Percentiles rank a stretch among this genome's conserved stretches.
Evolutionary conservation across 2,329 filamentous ascomycete species (phyloP).

Genomic region (Stagonosporopsis rhizophila): DNA sequence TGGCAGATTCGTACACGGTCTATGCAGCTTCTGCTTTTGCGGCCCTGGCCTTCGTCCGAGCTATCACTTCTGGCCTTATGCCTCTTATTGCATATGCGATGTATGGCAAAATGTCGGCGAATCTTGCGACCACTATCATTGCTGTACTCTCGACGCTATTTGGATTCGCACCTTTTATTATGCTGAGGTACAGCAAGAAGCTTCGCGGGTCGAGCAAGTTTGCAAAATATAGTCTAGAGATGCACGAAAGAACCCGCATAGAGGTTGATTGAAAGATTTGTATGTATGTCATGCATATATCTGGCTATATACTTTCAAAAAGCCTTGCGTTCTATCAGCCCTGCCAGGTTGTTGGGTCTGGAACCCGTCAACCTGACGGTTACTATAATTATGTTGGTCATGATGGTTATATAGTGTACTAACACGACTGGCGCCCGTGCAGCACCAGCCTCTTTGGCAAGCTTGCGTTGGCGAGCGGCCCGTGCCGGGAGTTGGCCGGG

Average conservation of each 20-base stretch:
- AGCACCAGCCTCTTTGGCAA: too few relatives aligned
- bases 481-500: too few relatives aligned
- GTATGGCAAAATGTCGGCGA: background rate
- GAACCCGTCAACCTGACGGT: too few relatives aligned
- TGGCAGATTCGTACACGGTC: conserved; percentile 3
- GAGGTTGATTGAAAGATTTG: background rate
- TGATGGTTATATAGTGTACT: too few relatives aligned
- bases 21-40: conserved; percentile 1
- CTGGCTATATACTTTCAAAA: background rate
- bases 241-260: background rate
- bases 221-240: background rate
- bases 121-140: background rate
- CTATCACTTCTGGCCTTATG: conserved; percentile 1
- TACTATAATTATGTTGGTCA: too few relatives aligned
- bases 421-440: too few relatives aligned
- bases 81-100: conserved; percentile 3
- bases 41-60: background rate
- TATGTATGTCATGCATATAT: background rate
- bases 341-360: too few relatives aligned
- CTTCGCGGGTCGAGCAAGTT: background rate
- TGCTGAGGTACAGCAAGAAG: background rate
- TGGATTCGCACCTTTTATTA: background rate
- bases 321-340: too few relatives aligned
- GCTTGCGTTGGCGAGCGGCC: too few relatives aligned
- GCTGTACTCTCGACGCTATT: background rate